A percentile compares a stretch with the other conserved stretches of the same genome.
Evolutionary conservation across 495 filamentous ascomycete species (phyloP).

Genomic region (Trichoderma gamsii): DNA sequence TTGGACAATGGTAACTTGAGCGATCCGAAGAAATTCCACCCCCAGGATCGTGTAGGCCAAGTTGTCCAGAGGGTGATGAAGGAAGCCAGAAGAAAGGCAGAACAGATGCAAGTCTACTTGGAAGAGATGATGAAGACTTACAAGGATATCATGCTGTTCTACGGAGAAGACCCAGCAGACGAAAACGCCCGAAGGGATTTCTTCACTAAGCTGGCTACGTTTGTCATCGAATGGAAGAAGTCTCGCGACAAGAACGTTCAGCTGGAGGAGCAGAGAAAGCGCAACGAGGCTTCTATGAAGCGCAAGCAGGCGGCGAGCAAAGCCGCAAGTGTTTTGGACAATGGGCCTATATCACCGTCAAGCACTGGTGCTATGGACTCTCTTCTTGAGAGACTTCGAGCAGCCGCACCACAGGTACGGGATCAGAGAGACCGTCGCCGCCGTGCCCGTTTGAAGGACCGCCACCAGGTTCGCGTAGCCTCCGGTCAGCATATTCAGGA

Average conservation of each 20-base stretch:
- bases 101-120: slow-evolving; percentile 89
- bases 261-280: slow-evolving; percentile 73
- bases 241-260: slow-evolving; percentile 84
- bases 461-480: slow-evolving; percentile 86
- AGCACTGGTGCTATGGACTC: slow-evolving; percentile 92
- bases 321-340: slow-evolving; percentile 39
- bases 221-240: slow-evolving; percentile 93
- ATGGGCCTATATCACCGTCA: slow-evolving; percentile 57
- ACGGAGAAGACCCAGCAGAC: slow-evolving; percentile 87
- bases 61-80: slow-evolving; percentile 92
- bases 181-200: slow-evolving; percentile 95
- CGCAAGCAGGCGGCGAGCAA: slow-evolving; percentile 72
- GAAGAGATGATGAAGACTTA: slow-evolving; percentile 88
- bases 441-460: slow-evolving; percentile 78
- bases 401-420: slow-evolving; percentile 80
- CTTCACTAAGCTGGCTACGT: slow-evolving; percentile 88
- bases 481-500: slow-evolving; percentile 81
- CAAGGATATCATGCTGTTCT: slow-evolving; percentile 95
- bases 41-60: slow-evolving; percentile 88
- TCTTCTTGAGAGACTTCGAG: slow-evolving; percentile 90
- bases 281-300: slow-evolving; percentile 84
- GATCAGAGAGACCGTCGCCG: slow-evolving; percentile 84
- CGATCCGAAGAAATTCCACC: slow-evolving; percentile 96
- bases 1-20: slow-evolving; percentile 92
- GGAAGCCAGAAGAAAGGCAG: slow-evolving; percentile 90